Percentiles rank a stretch among this genome's conserved stretches.
Evolutionary conservation across 129 eudicot species (phyloP).

Genomic region (Dittrichia graveolens): DNA sequence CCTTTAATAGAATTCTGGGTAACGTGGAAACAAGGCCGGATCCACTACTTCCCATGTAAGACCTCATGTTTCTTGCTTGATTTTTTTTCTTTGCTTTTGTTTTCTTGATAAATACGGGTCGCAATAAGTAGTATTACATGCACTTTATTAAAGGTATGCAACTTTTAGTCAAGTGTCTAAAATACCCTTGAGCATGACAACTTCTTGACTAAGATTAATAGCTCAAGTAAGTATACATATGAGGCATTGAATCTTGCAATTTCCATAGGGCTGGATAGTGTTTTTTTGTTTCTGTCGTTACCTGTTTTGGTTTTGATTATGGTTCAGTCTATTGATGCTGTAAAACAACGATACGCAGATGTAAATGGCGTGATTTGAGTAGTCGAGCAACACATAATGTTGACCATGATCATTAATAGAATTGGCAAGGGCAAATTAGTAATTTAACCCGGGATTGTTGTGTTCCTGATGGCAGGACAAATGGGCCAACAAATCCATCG

Average conservation of each 20-base stretch:
- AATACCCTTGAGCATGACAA: constrained; percentile 7
- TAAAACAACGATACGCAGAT: background rate
- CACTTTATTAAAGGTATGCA: background rate
- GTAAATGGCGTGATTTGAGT: background rate
- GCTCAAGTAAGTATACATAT: background rate
- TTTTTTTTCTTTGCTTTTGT: no score
- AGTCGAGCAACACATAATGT: background rate
- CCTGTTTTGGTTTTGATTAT: background rate
- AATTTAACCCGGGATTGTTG: constrained; percentile 3
- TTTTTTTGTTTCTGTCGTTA: background rate
- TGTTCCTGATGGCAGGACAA: constrained; percentile 51
- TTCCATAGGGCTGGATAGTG: background rate
- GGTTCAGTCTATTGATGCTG: background rate
- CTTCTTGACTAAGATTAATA: constrained; percentile 14
- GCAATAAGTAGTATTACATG: background rate
- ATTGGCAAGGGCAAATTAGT: constrained; percentile 3
- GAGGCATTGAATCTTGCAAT: constrained; percentile 5
- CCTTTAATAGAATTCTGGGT: constrained; percentile 46
- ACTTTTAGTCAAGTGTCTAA: constrained; percentile 14
- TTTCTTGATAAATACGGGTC: no score
- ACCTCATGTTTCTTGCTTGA: constrained; percentile 17
- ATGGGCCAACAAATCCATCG: constrained; percentile 68
- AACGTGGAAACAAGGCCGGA: constrained; percentile 74
- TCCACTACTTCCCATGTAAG: constrained; percentile 82
- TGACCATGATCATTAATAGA: background rate